Evolutionary conservation across 108 stramenopile species (phyloP), one percentile per base, ranked within the genome.

Genomic region (Pseudonitzschia pungens): DNA sequence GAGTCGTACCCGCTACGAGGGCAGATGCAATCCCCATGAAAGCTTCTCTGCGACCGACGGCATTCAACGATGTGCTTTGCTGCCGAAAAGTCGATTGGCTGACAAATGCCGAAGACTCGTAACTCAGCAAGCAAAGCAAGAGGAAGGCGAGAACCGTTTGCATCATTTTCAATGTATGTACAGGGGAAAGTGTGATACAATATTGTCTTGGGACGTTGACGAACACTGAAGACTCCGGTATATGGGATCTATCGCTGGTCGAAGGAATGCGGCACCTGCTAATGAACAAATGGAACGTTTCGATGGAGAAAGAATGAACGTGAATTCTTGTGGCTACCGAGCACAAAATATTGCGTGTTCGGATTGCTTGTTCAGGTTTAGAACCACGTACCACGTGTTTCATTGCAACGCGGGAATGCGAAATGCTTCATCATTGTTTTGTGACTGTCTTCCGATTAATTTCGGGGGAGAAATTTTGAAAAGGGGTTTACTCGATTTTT

Each of bases 11-110:
- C 10, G 50, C 59, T 32, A 53, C 44, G 16, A 73, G 50, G 29
- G 66, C 74, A 18, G 55, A 21, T 16, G 74, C 66, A n/a, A 75
- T 64, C 15, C 74, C 66, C 5, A 65, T 36, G 18, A 75, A 48
- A 10, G 66, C 66, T 9, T 75, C 56, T 57, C 74, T 54, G 27
- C 74, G 74, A 24, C 66, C 65, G 2, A 48, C 10, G 28, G 66
- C 66, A 50, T 44, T 22, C 31, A 67, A 28, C 66, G 24, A 48
- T 2, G 45, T 67, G 16, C 33, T 48, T 27, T 36, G 24, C 10
- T 26, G 18, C 10, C 40, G 15, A 8, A 45, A 67, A 11, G 66
- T 43, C 28, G 66, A 3, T 45, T 67, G 66, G 8, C 21, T 7
- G 8, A 67, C 44, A 21, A 67, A 67, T 28, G 66, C 66, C 66